Percentiles rank a stretch among this genome's conserved stretches.
phyloP scores from a whole-genome alignment of 208 protist species.

The Leishmania amazonensis region DNA sequence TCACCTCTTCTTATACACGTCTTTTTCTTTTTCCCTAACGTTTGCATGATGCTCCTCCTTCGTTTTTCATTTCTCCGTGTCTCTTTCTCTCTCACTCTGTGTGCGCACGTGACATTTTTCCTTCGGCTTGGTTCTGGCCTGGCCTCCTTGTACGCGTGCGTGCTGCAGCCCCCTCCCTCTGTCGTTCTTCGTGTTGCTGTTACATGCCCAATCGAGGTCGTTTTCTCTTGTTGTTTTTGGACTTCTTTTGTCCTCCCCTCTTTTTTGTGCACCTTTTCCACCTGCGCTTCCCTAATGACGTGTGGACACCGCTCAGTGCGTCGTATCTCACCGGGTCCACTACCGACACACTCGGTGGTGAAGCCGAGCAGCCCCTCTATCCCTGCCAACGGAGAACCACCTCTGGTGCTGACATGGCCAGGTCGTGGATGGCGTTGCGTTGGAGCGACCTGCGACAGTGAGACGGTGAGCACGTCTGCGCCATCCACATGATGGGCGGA shows the following conservation, averaged over 20 bases:
- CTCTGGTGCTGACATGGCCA: neutral
- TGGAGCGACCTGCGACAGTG: neutral
- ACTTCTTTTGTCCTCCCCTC: neutral
- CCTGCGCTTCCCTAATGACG: neutral
- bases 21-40: neutral
- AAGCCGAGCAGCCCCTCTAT: neutral
- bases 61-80: neutral
- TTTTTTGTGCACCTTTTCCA: neutral
- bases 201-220: neutral
- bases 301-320: neutral
- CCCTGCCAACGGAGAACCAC: neutral
- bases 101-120: neutral
- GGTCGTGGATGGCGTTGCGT: neutral
- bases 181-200: neutral
- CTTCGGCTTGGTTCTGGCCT: neutral
- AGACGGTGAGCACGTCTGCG: neutral
- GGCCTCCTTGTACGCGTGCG: neutral
- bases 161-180: neutral
- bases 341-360: neutral
- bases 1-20: neutral
- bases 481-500: neutral
- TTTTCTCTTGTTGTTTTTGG: slow-evolving; percentile 8
- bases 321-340: neutral
- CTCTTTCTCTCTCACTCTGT: slow-evolving; percentile 9
- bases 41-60: neutral